phyloP scores from a whole-genome alignment of 1,139 yeast genomes.

The Debaryomyces psychrophilus region DNA sequence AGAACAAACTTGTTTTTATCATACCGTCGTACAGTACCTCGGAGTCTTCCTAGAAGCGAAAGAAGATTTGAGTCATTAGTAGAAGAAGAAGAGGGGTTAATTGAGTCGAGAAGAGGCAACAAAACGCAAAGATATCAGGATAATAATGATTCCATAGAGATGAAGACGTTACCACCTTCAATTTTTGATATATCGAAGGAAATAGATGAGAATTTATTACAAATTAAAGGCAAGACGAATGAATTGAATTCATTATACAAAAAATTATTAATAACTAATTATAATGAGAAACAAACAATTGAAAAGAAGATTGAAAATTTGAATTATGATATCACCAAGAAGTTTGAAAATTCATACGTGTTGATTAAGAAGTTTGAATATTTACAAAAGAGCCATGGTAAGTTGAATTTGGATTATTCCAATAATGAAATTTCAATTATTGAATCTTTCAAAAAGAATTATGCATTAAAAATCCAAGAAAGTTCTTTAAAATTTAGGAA shows the following conservation, averaged over 20 bases:
- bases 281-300: conserved; percentile 70
- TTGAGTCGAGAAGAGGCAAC: conserved; percentile 28
- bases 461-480: conserved; percentile 84
- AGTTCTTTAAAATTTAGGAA: conserved; percentile 77
- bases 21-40: conserved; percentile 72
- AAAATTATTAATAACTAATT: conserved; percentile 83
- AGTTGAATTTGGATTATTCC: conserved; percentile 39
- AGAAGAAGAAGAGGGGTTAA: conserved; percentile 62
- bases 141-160: conserved; percentile 38
- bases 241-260: conserved; percentile 72
- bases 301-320: conserved; percentile 73
- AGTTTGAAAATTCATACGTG: conserved; percentile 76
- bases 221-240: conserved; percentile 53
- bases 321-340: conserved; percentile 71
- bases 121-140: conserved; percentile 12
- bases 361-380: conserved; percentile 69
- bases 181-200: conserved; percentile 75
- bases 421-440: conserved; percentile 64
- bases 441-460: conserved; percentile 77
- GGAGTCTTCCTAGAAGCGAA: conserved; percentile 23
- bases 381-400: conserved; percentile 42
- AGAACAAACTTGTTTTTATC: conserved; percentile 72
- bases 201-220: conserved; percentile 61
- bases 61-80: conserved; percentile 38
- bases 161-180: conserved; percentile 69